Conservation (phyloP, 2,329 filamentous ascomycete genomes). For the Exophiala sideris region DNA sequence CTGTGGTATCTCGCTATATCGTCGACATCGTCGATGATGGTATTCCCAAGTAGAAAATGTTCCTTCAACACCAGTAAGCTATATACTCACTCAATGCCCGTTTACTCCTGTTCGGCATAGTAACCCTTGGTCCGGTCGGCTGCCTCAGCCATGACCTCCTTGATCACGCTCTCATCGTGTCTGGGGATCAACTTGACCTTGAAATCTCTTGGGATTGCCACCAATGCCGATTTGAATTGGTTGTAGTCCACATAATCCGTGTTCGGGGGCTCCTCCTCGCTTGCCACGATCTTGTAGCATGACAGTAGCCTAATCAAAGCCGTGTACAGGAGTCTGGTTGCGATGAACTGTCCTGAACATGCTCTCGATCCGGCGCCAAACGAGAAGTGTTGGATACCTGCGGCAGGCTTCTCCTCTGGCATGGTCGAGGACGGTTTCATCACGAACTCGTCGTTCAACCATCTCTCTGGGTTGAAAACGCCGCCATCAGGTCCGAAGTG, state of each 20-base stretch:
- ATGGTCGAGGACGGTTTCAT: slow-evolving; percentile 30
- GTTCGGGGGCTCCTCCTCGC: slow-evolving; percentile 53
- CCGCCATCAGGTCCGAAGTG: slow-evolving; percentile 58
- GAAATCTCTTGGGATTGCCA: slow-evolving; percentile 59
- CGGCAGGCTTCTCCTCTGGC: slow-evolving; percentile 43
- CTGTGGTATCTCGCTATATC: too few relatives aligned
- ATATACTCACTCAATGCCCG: not conserved
- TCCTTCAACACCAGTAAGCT: not conserved
- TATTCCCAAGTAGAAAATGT: not conserved
- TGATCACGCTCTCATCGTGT: slow-evolving; percentile 34
- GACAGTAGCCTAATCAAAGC: slow-evolving; percentile 53
- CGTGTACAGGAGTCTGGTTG: slow-evolving; percentile 55
- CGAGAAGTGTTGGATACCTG: slow-evolving; percentile 53
- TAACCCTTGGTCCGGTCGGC: slow-evolving; percentile 23
- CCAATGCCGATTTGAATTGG: slow-evolving; percentile 56
- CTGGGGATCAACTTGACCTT: slow-evolving; percentile 56
- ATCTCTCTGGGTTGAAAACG: slow-evolving; percentile 63
- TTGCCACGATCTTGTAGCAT: slow-evolving; percentile 52
- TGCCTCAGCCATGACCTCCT: slow-evolving; percentile 19
- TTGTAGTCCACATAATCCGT: slow-evolving; percentile 63
- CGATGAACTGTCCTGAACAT: slow-evolving; percentile 57
- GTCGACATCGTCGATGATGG: too few relatives aligned
- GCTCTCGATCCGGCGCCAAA: slow-evolving; percentile 59
- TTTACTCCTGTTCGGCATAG: slow-evolving; percentile 14
- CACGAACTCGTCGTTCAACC: slow-evolving; percentile 47